Percentiles rank a stretch among this genome's conserved stretches.
These are phyloP conservation scores for Bertia moriformis DNA, from an alignment of 2,329 filamentous ascomycete species.

Conservation along the genomic window DNA sequence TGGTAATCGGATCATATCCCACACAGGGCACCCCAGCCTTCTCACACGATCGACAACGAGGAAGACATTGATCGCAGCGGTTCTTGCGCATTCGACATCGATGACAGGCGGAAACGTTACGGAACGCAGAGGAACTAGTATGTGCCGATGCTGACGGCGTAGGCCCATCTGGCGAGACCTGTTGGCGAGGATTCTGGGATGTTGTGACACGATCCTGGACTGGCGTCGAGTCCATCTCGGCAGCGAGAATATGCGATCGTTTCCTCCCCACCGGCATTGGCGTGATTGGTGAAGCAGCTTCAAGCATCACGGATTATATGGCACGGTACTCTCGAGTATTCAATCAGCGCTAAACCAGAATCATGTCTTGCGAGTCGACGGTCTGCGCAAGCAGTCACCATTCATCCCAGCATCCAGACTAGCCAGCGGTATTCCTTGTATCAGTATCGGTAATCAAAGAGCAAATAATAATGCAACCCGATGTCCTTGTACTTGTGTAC, in stretches of 20 bases:
- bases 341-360: too few species aligned
- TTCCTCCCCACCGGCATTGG: background rate
- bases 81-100: slow-evolving; percentile 86
- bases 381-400: too few species aligned
- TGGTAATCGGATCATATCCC: slow-evolving; percentile 91
- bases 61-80: slow-evolving; percentile 81
- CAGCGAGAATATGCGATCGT: background rate
- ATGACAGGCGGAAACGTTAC: slow-evolving; percentile 89
- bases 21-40: slow-evolving; percentile 87
- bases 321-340: too few species aligned
- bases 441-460: too few species aligned
- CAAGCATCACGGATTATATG: background rate
- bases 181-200: background rate
- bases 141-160: background rate
- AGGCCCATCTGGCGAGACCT: background rate
- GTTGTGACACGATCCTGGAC: background rate
- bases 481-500: too few species aligned
- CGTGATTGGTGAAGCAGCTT: background rate
- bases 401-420: too few species aligned
- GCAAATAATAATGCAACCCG: too few species aligned
- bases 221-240: background rate
- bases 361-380: too few species aligned
- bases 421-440: too few species aligned
- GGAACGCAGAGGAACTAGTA: slow-evolving; percentile 28
- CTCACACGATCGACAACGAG: slow-evolving; percentile 79